Base-by-base conservation (phyloP, 495 filamentous ascomycete species). In the Astrocystis sublimbata region DNA sequence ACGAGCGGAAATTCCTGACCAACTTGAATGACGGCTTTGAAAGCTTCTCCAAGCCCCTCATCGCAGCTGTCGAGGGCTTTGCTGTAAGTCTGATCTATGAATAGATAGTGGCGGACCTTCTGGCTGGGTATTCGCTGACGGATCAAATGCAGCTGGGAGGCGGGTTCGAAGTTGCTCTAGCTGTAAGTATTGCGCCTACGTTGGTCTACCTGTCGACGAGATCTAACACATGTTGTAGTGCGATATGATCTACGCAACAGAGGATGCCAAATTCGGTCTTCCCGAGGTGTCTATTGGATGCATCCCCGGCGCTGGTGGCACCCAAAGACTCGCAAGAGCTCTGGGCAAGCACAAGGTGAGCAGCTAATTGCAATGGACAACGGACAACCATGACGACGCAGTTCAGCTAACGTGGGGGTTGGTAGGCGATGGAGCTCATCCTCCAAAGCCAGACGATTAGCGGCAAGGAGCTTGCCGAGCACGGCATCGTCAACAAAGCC, bases 361-460 rank as follows among this genome's bases (percentile, higher is more conserved):
- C 61, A 13, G 45, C 23, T 23, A 7, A 41, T 33, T 13, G 17
- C 42, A 23, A 4, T 1, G 3, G 26, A 21, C 42, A 23, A 4
- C 2, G 3, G 26, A 1, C 12, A 35, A 30, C 31, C n/a, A 28
- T 26, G 1, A 42, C 4, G 12, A 40, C 17, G n/a, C 6, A 19
- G 43, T 21, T 1, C 4, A 36, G 26, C 65, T 57, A 10, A 60
- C 49, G 9, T n/a, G 90, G 10, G 92, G 92, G 78, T 81, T 80
- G 51, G 84, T 41, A 82, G 73, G 90, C 91, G n/a, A 96, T 96
- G 91, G 91, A 96, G 67, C 68, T 92, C 41, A 89, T 93, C 55
- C 75, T 93, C 17, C 92, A 89, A 0, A 89, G 90, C 0, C 82
- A 87, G 72, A 89, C 79, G 65, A 89, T 92, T 65, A 85, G 75